Evolutionary conservation across 176 grass and related monocot genomes (phyloP).

Genomic region (Triticum monococcum): DNA sequence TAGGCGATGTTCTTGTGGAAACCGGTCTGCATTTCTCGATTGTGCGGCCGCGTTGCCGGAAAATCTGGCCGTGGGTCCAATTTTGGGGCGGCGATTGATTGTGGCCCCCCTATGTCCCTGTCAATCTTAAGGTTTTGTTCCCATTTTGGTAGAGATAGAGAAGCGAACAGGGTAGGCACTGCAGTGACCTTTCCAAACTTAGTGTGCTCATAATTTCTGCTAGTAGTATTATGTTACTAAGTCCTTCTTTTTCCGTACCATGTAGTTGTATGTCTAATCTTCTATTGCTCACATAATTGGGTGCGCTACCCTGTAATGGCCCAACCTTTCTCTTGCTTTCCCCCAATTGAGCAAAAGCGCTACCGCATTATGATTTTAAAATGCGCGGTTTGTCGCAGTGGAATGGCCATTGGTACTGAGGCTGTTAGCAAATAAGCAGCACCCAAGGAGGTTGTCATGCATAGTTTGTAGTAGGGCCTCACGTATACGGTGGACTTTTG

Average conservation of each 20-base stretch:
- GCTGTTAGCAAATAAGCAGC: neutral
- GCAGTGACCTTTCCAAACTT: constrained; percentile 12
- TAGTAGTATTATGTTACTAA: neutral
- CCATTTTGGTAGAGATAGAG: constrained; percentile 1
- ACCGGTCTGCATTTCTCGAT: constrained; percentile 9
- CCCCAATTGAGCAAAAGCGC: constrained; percentile 27
- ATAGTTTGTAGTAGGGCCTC: neutral
- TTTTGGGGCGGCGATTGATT: neutral
- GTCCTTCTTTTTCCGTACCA: neutral
- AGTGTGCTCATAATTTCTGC: constrained; percentile 5
- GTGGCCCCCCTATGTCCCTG: constrained; percentile 28
- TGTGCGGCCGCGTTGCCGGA: neutral
- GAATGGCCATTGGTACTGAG: neutral
- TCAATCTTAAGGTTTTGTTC: constrained; percentile 44
- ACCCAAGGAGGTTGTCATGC: neutral
- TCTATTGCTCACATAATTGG: constrained; percentile 8
- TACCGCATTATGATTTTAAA: neutral
- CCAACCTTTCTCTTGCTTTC: neutral
- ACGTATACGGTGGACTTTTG: neutral
- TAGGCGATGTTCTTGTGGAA: constrained; percentile 10
- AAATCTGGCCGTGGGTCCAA: neutral
- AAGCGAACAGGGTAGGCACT: neutral
- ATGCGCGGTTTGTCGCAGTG: neutral
- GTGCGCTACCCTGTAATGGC: constrained; percentile 17
- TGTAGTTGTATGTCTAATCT: neutral